Evolutionary conservation across 164 flowering plant genomes (phyloP).

Genomic region (Cinnamomum micranthum): DNA sequence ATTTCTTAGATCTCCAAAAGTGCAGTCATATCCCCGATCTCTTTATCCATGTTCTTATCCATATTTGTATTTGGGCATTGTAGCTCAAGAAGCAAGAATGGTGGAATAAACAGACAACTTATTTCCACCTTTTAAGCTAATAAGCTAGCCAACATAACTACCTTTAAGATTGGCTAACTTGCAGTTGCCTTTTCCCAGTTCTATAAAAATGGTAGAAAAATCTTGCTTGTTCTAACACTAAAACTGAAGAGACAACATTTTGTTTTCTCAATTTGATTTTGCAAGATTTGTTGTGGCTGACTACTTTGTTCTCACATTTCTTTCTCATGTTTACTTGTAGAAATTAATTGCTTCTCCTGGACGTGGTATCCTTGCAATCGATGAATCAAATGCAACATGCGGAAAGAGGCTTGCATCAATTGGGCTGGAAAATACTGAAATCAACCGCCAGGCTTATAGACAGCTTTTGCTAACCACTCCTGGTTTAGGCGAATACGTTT

Average conservation of each 20-base stretch:
- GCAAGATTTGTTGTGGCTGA: slow-evolving; percentile 1
- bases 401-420: slow-evolving; percentile 78
- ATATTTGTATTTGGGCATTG: too few species aligned
- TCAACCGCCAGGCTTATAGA: slow-evolving; percentile 75
- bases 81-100: background rate
- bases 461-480: slow-evolving; percentile 79
- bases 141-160: background rate
- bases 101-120: background rate
- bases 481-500: slow-evolving; percentile 75
- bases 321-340: slow-evolving; percentile 26
- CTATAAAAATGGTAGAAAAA: background rate
- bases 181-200: background rate
- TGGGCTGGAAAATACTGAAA: slow-evolving; percentile 79
- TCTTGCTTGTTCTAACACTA: background rate
- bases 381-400: slow-evolving; percentile 84
- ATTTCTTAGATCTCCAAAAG: too few species aligned
- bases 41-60: too few species aligned
- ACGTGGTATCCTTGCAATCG: slow-evolving; percentile 83
- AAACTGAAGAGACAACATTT: background rate
- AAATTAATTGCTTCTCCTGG: slow-evolving; percentile 82
- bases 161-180: background rate
- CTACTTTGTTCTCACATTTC: background rate
- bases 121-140: background rate
- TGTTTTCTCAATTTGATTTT: background rate
- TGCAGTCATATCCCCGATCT: too few species aligned